phyloP scores from a whole-genome alignment of 345 rosid genomes.

The Streptanthus diversifolius region DNA sequence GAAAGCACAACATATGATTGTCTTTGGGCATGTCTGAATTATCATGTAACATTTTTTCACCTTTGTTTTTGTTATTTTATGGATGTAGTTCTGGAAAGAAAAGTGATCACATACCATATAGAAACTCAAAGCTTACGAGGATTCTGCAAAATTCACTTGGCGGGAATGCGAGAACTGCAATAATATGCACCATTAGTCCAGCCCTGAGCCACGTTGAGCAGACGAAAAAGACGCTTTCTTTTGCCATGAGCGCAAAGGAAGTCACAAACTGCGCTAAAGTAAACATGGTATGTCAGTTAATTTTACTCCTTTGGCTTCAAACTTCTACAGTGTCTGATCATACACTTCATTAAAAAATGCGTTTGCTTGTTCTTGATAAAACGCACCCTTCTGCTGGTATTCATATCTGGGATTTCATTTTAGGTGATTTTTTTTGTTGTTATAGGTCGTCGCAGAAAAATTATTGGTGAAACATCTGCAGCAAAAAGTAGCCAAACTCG shows the following conservation, averaged over 20 bases:
- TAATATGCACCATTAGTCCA: conserved; percentile 93
- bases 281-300: conserved; percentile 65
- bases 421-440: background rate
- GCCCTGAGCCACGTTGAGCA: conserved; percentile 90
- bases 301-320: background rate
- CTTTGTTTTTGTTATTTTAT: conserved; percentile 16
- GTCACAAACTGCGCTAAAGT: conserved; percentile 87
- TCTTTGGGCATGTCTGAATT: conserved; percentile 16
- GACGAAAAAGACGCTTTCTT: conserved; percentile 78
- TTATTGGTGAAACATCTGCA: conserved; percentile 71
- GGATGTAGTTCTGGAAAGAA: conserved; percentile 70
- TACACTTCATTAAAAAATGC: background rate
- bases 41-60: background rate
- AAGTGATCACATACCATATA: conserved; percentile 73
- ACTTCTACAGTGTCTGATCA: background rate
- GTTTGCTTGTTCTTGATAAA: conserved; percentile 6
- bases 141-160: conserved; percentile 97
- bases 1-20: conserved; percentile 22
- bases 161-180: conserved; percentile 95
- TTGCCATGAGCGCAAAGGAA: conserved; percentile 93
- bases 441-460: conserved; percentile 78
- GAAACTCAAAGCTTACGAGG: conserved; percentile 96
- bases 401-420: conserved; percentile 3
- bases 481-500: conserved; percentile 93
- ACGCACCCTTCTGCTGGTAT: background rate